A percentile compares a stretch with the other conserved stretches of the same genome.
Evolutionary conservation across 2,329 filamentous ascomycete genomes (phyloP).

Genomic region (Fusarium bactridioides): DNA sequence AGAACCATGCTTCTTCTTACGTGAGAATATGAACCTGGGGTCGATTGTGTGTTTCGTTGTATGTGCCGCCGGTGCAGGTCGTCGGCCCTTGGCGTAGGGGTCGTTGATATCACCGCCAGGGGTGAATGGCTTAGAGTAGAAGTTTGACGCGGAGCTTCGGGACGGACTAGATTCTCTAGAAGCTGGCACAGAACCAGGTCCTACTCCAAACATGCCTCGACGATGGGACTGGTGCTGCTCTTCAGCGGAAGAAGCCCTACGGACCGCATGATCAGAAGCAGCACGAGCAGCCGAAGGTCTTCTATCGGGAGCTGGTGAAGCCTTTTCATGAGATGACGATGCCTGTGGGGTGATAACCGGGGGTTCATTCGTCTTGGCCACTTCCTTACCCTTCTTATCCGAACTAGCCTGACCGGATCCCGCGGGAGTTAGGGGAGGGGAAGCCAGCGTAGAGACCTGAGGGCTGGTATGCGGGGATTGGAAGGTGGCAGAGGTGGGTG

Average conservation of each 20-base stretch:
- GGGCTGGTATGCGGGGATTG: conserved; percentile 74
- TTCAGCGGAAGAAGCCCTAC: conserved; percentile 52
- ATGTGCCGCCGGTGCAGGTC: conserved; percentile 73
- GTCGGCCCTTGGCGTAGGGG: conserved; percentile 84
- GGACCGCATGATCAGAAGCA: conserved; percentile 53
- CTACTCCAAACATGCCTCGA: conserved; percentile 62
- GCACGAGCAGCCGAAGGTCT: conserved; percentile 53
- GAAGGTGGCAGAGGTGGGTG: conserved; percentile 69
- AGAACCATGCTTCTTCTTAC: conserved; percentile 73
- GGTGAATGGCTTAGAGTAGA: conserved; percentile 78
- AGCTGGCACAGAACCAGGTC: conserved; percentile 61
- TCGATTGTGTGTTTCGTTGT: conserved; percentile 72
- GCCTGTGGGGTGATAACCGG: conserved; percentile 73
- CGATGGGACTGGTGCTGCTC: conserved; percentile 55
- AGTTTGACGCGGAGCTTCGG: conserved; percentile 66
- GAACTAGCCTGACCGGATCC: conserved; percentile 64
- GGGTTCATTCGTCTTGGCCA: conserved; percentile 50
- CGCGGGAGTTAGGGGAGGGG: conserved; percentile 87
- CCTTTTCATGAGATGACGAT: conserved; percentile 64
- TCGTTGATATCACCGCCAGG: conserved; percentile 83
- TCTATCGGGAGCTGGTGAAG: conserved; percentile 52
- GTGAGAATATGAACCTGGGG: conserved; percentile 82
- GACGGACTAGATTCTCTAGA: conserved; percentile 72
- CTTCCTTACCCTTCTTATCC: conserved; percentile 46
- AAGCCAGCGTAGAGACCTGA: conserved; percentile 76